These are phyloP conservation scores for Chrysoporthe cubensis DNA, from an alignment of 2,329 filamentous ascomycete genomes.

Conservation along the genomic window DNA sequence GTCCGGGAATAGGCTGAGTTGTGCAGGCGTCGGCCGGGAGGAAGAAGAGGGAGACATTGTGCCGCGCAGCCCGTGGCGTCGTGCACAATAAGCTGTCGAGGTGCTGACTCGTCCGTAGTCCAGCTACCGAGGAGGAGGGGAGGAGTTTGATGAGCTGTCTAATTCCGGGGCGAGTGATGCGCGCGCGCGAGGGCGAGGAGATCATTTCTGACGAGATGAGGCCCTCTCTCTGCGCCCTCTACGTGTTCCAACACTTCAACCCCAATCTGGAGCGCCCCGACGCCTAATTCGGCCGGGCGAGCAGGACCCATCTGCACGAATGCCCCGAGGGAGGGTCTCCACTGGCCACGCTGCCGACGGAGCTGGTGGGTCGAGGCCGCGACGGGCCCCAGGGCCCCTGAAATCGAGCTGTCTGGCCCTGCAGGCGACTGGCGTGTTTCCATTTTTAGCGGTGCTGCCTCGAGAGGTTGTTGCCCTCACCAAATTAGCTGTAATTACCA, in stretches of 20 bases:
- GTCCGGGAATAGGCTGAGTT: not conserved
- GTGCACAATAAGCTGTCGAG: not conserved
- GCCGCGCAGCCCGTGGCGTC: not conserved
- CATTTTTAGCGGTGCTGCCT: not conserved
- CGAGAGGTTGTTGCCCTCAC: not conserved
- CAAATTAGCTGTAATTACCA: too few species aligned
- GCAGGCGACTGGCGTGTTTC: not conserved
- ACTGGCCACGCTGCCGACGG: slow-evolving; percentile 5
- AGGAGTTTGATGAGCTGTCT: slow-evolving; percentile 1
- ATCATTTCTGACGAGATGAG: slow-evolving; percentile 10
- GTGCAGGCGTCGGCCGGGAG: not conserved
- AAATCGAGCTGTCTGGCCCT: not conserved
- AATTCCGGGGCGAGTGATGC: not conserved
- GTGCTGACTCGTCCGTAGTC: not conserved
- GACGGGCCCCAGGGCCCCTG: slow-evolving; percentile 2
- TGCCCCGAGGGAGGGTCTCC: not conserved
- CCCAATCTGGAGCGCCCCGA: not conserved
- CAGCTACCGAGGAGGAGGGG: not conserved
- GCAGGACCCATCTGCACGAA: slow-evolving; percentile 1
- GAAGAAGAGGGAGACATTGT: slow-evolving; percentile 4
- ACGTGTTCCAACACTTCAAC: not conserved
- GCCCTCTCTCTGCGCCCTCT: not conserved
- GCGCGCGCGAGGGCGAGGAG: not conserved
- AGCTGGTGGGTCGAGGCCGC: not conserved
- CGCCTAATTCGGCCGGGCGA: slow-evolving; percentile 3